phyloP scores from a whole-genome alignment of 2,329 filamentous ascomycete genomes.

The Cladophialophora chaetospira region DNA sequence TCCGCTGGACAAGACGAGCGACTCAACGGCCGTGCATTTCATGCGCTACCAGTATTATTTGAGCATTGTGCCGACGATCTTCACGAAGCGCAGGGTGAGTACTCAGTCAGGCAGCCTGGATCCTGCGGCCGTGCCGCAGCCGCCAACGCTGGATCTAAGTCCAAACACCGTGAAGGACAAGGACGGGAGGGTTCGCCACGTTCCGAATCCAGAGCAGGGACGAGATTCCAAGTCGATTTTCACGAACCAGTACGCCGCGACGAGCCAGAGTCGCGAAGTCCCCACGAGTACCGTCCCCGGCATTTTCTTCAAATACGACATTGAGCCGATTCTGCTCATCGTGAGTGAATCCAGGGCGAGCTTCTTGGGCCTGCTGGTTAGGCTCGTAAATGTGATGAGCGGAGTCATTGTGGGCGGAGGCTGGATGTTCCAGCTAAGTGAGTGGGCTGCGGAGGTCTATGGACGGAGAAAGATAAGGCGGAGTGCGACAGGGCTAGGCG shows the following conservation, averaged over 20 bases:
- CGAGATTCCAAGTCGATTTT: constrained; percentile 63
- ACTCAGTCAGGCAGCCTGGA: constrained; percentile 43
- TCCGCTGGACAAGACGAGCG: constrained; percentile 88
- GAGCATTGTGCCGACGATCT: constrained; percentile 90
- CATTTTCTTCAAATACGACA: constrained; percentile 98
- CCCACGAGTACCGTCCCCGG: constrained; percentile 75
- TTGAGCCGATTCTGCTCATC: constrained; percentile 87
- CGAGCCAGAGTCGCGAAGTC: constrained; percentile 75
- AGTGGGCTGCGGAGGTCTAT: constrained; percentile 65
- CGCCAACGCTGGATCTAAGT: constrained; percentile 39
- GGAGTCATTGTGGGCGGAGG: constrained; percentile 91
- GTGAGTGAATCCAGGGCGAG: constrained; percentile 80
- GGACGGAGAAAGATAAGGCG: constrained; percentile 44
- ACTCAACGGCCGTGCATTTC: constrained; percentile 74
- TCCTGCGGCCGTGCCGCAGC: constrained; percentile 41
- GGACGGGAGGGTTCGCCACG: constrained; percentile 28
- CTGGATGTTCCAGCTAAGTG: constrained; percentile 84
- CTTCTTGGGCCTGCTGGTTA: constrained; percentile 72
- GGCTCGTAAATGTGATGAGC: constrained; percentile 85
- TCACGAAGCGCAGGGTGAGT: constrained; percentile 60
- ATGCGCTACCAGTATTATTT: constrained; percentile 98
- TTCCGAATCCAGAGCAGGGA: constrained; percentile 28
- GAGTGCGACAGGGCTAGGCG: constrained; percentile 29
- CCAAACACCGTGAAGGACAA: constrained; percentile 39
- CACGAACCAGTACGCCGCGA: constrained; percentile 98